These are phyloP conservation scores for Venturia asperata DNA, from an alignment of 2,329 filamentous ascomycete genomes.

Conservation along the genomic window DNA sequence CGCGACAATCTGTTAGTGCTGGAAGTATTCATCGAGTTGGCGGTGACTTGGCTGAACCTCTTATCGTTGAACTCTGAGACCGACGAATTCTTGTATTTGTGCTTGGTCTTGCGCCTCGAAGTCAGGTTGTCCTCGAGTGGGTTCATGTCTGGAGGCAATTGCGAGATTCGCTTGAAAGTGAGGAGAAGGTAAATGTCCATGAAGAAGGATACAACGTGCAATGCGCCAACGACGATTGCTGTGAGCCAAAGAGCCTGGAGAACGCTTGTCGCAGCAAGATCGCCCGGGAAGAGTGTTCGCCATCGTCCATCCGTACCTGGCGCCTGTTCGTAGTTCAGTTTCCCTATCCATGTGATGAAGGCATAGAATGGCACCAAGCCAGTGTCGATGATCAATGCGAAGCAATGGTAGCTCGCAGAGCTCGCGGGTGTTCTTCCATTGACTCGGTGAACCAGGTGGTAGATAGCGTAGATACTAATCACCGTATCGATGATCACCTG, in stretches of 20 bases:
- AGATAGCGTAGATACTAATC: conserved; percentile 70
- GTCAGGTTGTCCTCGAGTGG: conserved; percentile 82
- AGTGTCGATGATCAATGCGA: conserved; percentile 67
- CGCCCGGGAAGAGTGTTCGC: conserved; percentile 59
- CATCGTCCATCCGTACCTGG: conserved; percentile 48
- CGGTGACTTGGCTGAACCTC: conserved; percentile 27
- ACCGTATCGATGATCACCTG: conserved; percentile 70
- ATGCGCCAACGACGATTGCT: conserved; percentile 53
- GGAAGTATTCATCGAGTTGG: conserved; percentile 29
- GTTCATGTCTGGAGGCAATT: conserved; percentile 89
- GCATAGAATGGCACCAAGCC: conserved; percentile 57
- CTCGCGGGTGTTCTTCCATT: conserved; percentile 68
- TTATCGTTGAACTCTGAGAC: conserved; percentile 21
- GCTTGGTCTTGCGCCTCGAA: conserved; percentile 65
- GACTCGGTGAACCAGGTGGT: conserved; percentile 66
- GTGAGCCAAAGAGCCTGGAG: conserved; percentile 61
- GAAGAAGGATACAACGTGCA: conserved; percentile 64
- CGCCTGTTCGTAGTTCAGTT: conserved; percentile 45
- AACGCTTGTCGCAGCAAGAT: conserved; percentile 51
- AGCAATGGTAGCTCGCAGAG: conserved; percentile 82
- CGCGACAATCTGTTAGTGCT: conserved; percentile 17
- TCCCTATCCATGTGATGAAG: conserved; percentile 50
- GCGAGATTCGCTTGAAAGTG: conserved; percentile 73
- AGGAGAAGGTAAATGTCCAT: conserved; percentile 69
- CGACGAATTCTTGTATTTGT: conserved; percentile 64